Base-by-base conservation (phyloP, 2,329 filamentous ascomycete species). In the Alternaria hordeiaustralica region DNA sequence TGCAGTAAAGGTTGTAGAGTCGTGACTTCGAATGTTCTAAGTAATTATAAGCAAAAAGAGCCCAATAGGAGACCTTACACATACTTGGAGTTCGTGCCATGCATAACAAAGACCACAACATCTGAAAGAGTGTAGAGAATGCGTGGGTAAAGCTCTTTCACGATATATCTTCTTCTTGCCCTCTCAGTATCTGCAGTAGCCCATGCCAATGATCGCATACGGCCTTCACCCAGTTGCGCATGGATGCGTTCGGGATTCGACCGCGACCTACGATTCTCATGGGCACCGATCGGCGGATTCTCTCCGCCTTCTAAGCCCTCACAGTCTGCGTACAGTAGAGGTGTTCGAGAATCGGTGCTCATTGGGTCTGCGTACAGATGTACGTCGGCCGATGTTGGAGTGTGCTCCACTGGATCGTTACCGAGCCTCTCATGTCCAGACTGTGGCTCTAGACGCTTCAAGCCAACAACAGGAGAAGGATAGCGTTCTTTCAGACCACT, bases 221-320 rank as follows among this genome's bases (percentile, higher is more conserved):
- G 44, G 7, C 44, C 44, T 25, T 21, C 20, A 46, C 20, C 23
- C 44, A 46, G 21, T 13, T 23, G 44, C 12, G 11, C 44, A 15
- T 12, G 15, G 21, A 25, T 13, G 11, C 20, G 23, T 13, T 46
- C 21, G 4, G 44, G 44, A 15, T 46, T 25, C 18, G 44, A 46
- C 20, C 44, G 21, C 8, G 44, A 25, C 21, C 21, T 46, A 18
- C 33, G 45, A 3, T 46, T 33, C 12, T 41, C 28, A 21, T 67
- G 15, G 71, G 49, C 70, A 10, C 70, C 73, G 5, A 74, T 59
- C 28, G 82, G 82, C 11, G 73, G 71, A 20, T 74, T 75, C 65
- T 86, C 84, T 10, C 85, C 85, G 30, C 84, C 85, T 20, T 83
- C 80, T 9, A 87, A 78, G 0, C 85, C 85, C 75, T 87, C 85